phyloP scores from a whole-genome alignment of 2,329 filamentous ascomycete genomes.

The Cryphonectria carpinicola region DNA sequence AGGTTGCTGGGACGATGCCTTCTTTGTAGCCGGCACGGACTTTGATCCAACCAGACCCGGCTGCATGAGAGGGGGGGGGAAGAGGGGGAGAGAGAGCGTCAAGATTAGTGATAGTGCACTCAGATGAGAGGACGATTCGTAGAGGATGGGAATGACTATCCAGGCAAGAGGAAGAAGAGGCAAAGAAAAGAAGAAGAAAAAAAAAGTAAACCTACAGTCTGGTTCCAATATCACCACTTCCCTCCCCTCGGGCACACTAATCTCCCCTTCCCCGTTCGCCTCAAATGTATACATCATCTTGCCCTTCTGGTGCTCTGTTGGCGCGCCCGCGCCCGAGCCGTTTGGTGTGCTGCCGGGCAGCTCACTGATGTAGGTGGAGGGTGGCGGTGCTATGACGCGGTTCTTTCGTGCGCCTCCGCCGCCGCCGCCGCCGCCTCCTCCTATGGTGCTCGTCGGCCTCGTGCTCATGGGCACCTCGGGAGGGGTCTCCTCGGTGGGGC shows the following conservation, averaged over 20 bases:
- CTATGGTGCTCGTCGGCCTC: conserved; percentile 40
- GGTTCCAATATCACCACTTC: conserved; percentile 80
- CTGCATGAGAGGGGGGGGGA: conserved; percentile 48
- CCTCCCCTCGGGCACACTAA: conserved; percentile 77
- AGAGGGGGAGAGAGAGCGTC: not conserved
- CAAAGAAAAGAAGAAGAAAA: not conserved
- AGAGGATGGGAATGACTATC: not conserved
- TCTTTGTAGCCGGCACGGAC: conserved; percentile 75
- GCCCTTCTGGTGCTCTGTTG: conserved; percentile 64
- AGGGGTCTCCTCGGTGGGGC: conserved; percentile 57
- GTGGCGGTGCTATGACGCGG: conserved; percentile 85
- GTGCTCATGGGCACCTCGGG: conserved; percentile 44
- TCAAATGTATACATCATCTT: conserved; percentile 93
- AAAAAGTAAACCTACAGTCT: conserved; percentile 69
- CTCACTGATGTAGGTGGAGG: conserved; percentile 75
- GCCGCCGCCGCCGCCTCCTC: conserved; percentile 32
- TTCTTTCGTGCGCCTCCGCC: conserved; percentile 54
- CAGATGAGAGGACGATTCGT: not conserved
- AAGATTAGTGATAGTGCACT: not conserved
- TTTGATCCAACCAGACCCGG: conserved; percentile 90
- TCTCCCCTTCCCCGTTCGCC: conserved; percentile 77
- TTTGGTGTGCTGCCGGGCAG: conserved; percentile 58
- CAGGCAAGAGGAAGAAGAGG: not conserved
- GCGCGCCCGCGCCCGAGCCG: conserved; percentile 38
- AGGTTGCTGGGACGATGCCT: conserved; percentile 85